Base-by-base conservation (phyloP, 208 protist species). In the Trypanosoma lewisi region DNA sequence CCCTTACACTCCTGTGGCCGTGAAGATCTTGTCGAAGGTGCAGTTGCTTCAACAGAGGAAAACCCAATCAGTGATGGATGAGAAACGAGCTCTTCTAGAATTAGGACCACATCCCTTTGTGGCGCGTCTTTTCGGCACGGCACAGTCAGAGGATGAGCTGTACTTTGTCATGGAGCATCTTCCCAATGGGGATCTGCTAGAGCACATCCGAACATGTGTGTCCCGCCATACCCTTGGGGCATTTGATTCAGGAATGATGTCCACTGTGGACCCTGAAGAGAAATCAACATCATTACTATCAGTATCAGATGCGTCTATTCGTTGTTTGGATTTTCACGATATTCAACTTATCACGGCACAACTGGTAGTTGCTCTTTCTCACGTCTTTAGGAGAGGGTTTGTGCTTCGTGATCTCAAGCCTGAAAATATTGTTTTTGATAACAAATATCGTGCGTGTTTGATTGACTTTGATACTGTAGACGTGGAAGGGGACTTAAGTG, bases 121-220 rank as follows among this genome's bases (percentile, higher is more conserved):
- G 30, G 74, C 44, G 5, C 80, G 88, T n/a, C 75, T 97, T 41
- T 87, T 87, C 71, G 85, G 88, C 62, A 96, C 93, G n/a, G 67
- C 70, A 4, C 93, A 97, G 70, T 89, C 84, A 2, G 81, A 83
- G 45, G 89, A 97, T 52, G 89, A 97, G 67, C 74, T 97, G 23
- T 97, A 94, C 75, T 96, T 89, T 64, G 90, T 98, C 25, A 67
- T 98, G 58, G 95, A 98, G 77, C 91, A 81, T 52, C 82, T 98
- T 1, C 89, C 95, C 37, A 78, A 97, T 39, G 96, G 96, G 21
- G 95, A 98, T 61, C 68, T 98, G 11, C 70, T 97, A 19, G 79
- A 94, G 71, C 88, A 95, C 69, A 93, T 95, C 28, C 77, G 86
- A 19, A 72, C 71, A 5, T 58, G 63, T 16, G 62, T 67, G 25